Base-by-base conservation (phyloP, 192 early-diverging fungal species). In the Coemansia asiatica region DNA sequence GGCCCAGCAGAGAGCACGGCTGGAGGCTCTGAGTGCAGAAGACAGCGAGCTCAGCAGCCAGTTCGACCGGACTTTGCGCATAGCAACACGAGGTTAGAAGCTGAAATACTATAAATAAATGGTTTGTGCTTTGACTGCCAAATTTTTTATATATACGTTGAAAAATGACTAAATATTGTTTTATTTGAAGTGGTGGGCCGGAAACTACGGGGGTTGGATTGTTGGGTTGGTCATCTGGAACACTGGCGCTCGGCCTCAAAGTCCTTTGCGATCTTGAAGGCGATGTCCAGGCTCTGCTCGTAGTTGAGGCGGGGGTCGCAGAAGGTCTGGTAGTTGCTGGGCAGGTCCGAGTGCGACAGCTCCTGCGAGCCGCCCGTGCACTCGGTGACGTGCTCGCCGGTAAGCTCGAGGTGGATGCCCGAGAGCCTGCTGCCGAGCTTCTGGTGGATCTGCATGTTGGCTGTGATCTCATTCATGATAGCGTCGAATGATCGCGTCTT, bases 301-400 rank as follows among this genome's bases (percentile, higher is more conserved):
- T 98, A 97, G 81, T 99, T 99, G 33, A 99, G 79, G 38, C 96
- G 89, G 28, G 95, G 95, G 57, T 97, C 95, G 82, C 95, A 99
- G 78, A 92, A 91, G 28, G 92, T 99, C 81, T 94, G 91, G 76
- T 99, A 99, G 71, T 96, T 97, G 49, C 74, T 88, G 40, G 87
- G 73, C 15, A 99, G 79, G 65, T 99, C 95, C 29, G 74, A 70
- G 58, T 92, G 91, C 48, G 75, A 77, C 31, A 99, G 81, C 63
- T 98, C 89, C 93, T 93, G 96, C n/a, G 95, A 97, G n/a, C 97
- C 97, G 58, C 97, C 97, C 38, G 94, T 87, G 70, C 95, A 94
- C 76, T 94, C 91, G 29, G 97, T 99, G 31, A 99, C 97, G n/a
- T 86, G 83, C 65, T 98, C 94, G 50, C 97, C 97, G 1, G 97